Evolutionary conservation across 164 flowering plant species (phyloP).

Genomic region (Chloranthus sessilifolius): DNA sequence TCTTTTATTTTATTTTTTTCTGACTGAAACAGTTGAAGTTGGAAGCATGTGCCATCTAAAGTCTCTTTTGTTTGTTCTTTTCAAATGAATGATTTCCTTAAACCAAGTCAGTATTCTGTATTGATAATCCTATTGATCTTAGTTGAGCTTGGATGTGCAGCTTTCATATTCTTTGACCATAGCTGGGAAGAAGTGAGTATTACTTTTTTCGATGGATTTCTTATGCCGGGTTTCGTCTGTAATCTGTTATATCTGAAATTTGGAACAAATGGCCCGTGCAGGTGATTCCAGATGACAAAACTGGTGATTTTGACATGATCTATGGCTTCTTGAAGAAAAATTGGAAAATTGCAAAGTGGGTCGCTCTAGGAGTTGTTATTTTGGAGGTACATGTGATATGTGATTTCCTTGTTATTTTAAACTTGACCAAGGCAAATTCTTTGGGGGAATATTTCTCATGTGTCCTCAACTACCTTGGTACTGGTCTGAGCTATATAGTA

Average conservation of each 20-base stretch:
- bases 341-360: conserved; percentile 86
- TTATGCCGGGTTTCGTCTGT: no score
- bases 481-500: no score
- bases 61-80: neutral
- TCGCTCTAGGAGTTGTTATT: conserved; percentile 78
- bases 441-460: no score
- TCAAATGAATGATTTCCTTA: conserved; percentile 44
- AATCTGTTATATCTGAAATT: no score
- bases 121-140: conserved; percentile 71
- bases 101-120: conserved; percentile 58
- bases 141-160: conserved; percentile 78
- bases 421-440: no score
- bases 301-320: conserved; percentile 78
- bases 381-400: conserved; percentile 51
- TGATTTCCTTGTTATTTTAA: no score
- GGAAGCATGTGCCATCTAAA: neutral
- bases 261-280: conserved; percentile 20
- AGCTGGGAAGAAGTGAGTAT: conserved; percentile 76
- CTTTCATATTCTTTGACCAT: conserved; percentile 84
- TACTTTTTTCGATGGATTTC: neutral
- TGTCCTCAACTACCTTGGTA: no score
- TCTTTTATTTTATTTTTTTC: neutral
- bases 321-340: conserved; percentile 64
- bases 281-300: conserved; percentile 74
- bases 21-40: neutral